Evolutionary conservation across 225 moss, liverwort and hornwort species (phyloP).

Genomic region (Marchantia polymorpha): DNA sequence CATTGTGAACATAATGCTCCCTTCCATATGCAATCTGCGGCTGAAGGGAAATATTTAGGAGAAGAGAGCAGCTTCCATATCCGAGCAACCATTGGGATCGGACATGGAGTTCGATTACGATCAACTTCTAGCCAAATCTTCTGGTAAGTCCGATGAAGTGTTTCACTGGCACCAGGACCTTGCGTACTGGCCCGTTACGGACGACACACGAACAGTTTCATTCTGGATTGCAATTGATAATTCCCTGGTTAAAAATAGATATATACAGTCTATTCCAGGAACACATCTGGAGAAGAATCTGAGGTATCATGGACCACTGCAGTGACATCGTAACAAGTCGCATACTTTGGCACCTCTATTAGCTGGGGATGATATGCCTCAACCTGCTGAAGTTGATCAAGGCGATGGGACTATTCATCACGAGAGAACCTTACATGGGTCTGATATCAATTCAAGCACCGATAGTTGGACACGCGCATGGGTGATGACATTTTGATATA

Average conservation of each 20-base stretch:
- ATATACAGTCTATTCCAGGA: slow-evolving; percentile 75
- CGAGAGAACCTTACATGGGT: slow-evolving; percentile 61
- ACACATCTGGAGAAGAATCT: slow-evolving; percentile 59
- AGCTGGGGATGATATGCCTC: slow-evolving; percentile 51
- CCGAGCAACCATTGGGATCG: too few species aligned
- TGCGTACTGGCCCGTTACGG: slow-evolving; percentile 92
- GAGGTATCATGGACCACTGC: slow-evolving; percentile 69
- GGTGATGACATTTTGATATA: slow-evolving; percentile 74
- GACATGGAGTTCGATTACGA: slow-evolving; percentile 90
- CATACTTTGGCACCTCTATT: slow-evolving; percentile 71
- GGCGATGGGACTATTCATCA: slow-evolving; percentile 86
- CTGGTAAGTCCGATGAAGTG: slow-evolving; percentile 80
- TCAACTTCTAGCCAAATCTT: slow-evolving; percentile 82
- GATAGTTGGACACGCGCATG: slow-evolving; percentile 88
- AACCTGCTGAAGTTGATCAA: slow-evolving; percentile 60
- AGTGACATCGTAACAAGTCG: slow-evolving; percentile 86
- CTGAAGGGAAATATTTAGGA: slow-evolving; percentile 69
- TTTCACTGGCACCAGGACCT: slow-evolving; percentile 99
- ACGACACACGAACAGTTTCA: slow-evolving; percentile 79
- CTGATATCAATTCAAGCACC: slow-evolving; percentile 62
- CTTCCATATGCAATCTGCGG: slow-evolving; percentile 76
- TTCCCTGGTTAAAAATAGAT: slow-evolving; percentile 64
- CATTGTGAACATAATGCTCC: slow-evolving; percentile 91
- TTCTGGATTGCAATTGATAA: slow-evolving; percentile 94
- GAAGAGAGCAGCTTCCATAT: slow-evolving; percentile 69